A percentile compares a stretch with the other conserved stretches of the same genome.
These are phyloP conservation scores for Amphibolis antarctica DNA, from an alignment of 106 monocot genomes.

Conservation along the genomic window DNA sequence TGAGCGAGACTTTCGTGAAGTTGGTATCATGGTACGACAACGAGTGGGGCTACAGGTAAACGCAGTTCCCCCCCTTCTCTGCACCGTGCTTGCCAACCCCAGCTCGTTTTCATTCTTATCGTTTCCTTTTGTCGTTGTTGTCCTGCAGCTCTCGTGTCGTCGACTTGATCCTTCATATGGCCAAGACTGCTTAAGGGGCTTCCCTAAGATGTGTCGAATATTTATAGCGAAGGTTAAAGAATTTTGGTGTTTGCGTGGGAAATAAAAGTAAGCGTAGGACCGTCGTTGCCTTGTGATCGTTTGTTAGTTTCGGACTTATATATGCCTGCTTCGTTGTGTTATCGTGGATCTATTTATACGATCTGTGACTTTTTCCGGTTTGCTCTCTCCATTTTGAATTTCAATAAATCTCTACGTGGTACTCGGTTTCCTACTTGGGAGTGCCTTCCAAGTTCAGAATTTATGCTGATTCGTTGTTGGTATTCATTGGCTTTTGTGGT, in stretches of 20 bases:
- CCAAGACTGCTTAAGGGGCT: slow-evolving; percentile 5
- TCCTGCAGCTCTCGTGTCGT: slow-evolving; percentile 19
- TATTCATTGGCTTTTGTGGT: too few species aligned
- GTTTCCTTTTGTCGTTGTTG: too few species aligned
- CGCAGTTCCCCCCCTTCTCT: too few species aligned
- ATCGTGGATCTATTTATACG: neutral
- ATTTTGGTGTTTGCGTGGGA: neutral
- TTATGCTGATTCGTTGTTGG: too few species aligned
- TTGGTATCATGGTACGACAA: slow-evolving; percentile 29
- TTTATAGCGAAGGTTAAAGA: neutral
- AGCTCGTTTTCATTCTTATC: too few species aligned
- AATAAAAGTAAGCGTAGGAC: slow-evolving; percentile 1
- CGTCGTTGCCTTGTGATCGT: neutral
- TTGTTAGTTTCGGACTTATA: neutral
- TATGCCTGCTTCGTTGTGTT: neutral
- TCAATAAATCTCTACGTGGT: too few species aligned
- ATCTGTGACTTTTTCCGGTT: too few species aligned
- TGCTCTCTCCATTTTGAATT: too few species aligned
- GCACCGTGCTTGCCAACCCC: too few species aligned
- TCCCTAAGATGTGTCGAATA: neutral
- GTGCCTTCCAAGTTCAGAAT: too few species aligned
- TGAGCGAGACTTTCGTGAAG: slow-evolving; percentile 22
- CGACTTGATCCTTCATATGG: slow-evolving; percentile 23
- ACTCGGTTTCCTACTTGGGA: too few species aligned
- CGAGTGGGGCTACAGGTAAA: slow-evolving; percentile 26